Evolutionary conservation across 2,329 filamentous ascomycete genomes (phyloP).

Genomic region (Fusarium setosum): DNA sequence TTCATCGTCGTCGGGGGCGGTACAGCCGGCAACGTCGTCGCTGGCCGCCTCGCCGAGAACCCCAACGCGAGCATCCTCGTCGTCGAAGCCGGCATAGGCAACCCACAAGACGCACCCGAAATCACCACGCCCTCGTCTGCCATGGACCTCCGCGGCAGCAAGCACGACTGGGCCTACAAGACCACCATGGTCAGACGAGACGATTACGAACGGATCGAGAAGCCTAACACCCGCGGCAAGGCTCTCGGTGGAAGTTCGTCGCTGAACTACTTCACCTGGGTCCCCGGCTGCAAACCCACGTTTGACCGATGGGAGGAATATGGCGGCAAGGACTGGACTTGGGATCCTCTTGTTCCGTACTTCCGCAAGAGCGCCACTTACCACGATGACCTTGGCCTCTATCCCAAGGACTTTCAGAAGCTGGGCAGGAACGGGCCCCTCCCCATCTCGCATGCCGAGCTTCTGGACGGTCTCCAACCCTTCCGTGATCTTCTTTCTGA

Average conservation of each 20-base stretch:
- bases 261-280: slow-evolving; percentile 74
- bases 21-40: slow-evolving; percentile 49
- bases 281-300: slow-evolving; percentile 66
- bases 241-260: slow-evolving; percentile 67
- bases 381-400: slow-evolving; percentile 63
- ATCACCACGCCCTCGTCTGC: slow-evolving; percentile 64
- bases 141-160: slow-evolving; percentile 64
- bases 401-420: slow-evolving; percentile 57
- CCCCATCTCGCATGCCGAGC: slow-evolving; percentile 65
- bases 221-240: slow-evolving; percentile 72
- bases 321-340: slow-evolving; percentile 75
- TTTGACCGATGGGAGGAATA: slow-evolving; percentile 77
- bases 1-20: slow-evolving; percentile 36
- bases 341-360: slow-evolving; percentile 58
- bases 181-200: slow-evolving; percentile 68
- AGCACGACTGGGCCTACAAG: slow-evolving; percentile 71
- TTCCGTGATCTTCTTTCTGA: slow-evolving; percentile 63
- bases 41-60: slow-evolving; percentile 49
- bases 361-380: slow-evolving; percentile 66
- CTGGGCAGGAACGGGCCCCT: slow-evolving; percentile 62
- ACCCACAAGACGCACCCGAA: slow-evolving; percentile 60
- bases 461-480: slow-evolving; percentile 61
- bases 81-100: slow-evolving; percentile 60
- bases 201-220: slow-evolving; percentile 71
- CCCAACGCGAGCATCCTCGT: slow-evolving; percentile 55